Evolutionary conservation across 306 rosid species (phyloP).

Genomic region (Cucurbita ficifolia): DNA sequence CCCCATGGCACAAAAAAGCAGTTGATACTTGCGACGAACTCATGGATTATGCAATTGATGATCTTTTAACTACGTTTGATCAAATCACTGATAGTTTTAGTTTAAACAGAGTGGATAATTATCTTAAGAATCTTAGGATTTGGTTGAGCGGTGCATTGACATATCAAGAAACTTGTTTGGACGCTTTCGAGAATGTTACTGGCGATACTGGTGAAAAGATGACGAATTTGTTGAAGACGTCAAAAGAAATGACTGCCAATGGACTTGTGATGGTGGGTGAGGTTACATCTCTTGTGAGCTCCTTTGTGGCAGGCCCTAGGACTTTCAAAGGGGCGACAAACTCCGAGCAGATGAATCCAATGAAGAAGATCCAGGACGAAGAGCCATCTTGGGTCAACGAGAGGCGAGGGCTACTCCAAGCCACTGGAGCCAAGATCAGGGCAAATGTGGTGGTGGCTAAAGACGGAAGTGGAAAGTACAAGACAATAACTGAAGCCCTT

Average conservation of each 20-base stretch:
- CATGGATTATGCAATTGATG: conserved; percentile 36
- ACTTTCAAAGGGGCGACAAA: conserved; percentile 8
- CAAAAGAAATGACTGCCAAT: conserved; percentile 41
- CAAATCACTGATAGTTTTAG: conserved; percentile 26
- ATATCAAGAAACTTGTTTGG: conserved; percentile 48
- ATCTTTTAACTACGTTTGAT: conserved; percentile 16
- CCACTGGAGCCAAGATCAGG: neutral
- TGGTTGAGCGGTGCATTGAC: conserved; percentile 40
- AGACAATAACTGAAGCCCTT: conserved; percentile 39
- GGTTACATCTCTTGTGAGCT: neutral
- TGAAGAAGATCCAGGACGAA: neutral
- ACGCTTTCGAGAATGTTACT: conserved; percentile 36
- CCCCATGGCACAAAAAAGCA: conserved; percentile 28
- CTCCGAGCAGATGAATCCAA: conserved; percentile 2
- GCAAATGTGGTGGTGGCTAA: conserved; percentile 45
- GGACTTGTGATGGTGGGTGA: conserved; percentile 49
- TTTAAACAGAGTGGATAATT: too few species aligned
- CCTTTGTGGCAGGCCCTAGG: neutral
- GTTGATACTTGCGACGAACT: conserved; percentile 48
- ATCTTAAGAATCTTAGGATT: too few species aligned
- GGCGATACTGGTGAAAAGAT: conserved; percentile 33
- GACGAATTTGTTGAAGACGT: conserved; percentile 20
- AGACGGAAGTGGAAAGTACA: conserved; percentile 52
- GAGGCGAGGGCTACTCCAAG: conserved; percentile 15
- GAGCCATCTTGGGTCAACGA: conserved; percentile 33